Percentiles rank a stretch among this genome's conserved stretches.
These are phyloP conservation scores for Debaryomyces maramus DNA, from an alignment of 805 yeast genomes.

Conservation along the genomic window DNA sequence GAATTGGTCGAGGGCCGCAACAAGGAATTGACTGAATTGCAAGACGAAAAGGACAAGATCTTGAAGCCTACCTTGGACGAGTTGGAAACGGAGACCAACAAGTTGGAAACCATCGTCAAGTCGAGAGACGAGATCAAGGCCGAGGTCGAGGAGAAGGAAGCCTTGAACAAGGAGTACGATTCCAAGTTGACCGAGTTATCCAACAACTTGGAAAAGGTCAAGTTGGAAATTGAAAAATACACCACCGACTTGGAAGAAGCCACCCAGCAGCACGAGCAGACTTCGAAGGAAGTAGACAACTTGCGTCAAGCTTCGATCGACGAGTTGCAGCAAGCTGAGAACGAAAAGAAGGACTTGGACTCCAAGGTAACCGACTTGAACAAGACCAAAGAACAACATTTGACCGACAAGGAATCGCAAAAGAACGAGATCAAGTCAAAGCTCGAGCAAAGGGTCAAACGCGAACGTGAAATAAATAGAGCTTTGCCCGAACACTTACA, in stretches of 20 bases:
- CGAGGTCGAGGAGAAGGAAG: conserved; percentile 46
- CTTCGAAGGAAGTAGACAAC: conserved; percentile 39
- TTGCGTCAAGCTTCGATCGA: conserved; percentile 26
- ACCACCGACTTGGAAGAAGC: conserved; percentile 33
- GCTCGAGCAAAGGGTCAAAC: conserved; percentile 40
- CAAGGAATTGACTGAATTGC: conserved; percentile 47
- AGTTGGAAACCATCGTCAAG: conserved; percentile 50
- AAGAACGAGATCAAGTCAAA: conserved; percentile 31
- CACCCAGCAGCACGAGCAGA: conserved; percentile 38
- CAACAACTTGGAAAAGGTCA: conserved; percentile 44
- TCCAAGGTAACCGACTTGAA: conserved; percentile 43
- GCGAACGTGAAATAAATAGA: conserved; percentile 48
- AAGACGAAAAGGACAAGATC: conserved; percentile 53
- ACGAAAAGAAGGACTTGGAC: conserved; percentile 36
- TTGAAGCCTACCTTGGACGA: conserved; percentile 57
- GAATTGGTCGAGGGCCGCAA: conserved; percentile 46
- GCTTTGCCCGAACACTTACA: conserved; percentile 56
- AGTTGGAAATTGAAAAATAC: conserved; percentile 32
- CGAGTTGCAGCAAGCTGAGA: conserved; percentile 27
- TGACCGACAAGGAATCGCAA: conserved; percentile 36
- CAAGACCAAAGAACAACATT: conserved; percentile 36
- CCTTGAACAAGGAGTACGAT: conserved; percentile 45
- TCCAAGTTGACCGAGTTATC: conserved; percentile 45
- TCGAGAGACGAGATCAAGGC: conserved; percentile 48
- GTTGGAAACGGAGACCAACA: conserved; percentile 48